Conservation (phyloP, 371 early-diverging fungal species). For the Fennellomyces sp. region DNA sequence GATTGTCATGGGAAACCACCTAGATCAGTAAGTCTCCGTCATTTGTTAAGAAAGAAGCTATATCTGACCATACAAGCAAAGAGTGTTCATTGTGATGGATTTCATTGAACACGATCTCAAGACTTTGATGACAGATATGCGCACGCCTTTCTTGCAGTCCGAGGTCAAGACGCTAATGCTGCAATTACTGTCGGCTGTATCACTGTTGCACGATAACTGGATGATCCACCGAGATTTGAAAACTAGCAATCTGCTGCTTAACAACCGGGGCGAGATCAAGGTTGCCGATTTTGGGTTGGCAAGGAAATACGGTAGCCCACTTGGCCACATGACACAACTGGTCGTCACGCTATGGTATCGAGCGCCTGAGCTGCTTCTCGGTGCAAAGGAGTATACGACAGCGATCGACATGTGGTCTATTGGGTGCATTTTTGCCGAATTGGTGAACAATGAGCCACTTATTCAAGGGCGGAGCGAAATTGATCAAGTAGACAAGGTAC, state of each 20-base stretch:
- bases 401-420: constrained; percentile 99
- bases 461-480: constrained; percentile 81
- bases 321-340: constrained; percentile 77
- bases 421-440: constrained; percentile 94
- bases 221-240: constrained; percentile 98
- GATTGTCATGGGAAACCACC: constrained; percentile 81
- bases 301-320: constrained; percentile 75
- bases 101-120: constrained; percentile 96
- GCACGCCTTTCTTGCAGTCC: constrained; percentile 76
- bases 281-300: constrained; percentile 91
- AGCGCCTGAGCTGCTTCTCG: constrained; percentile 98
- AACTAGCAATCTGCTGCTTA: constrained; percentile 93
- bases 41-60: neutral
- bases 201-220: constrained; percentile 94
- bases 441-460: constrained; percentile 75
- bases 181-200: constrained; percentile 86
- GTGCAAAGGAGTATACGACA: constrained; percentile 88
- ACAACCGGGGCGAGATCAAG: constrained; percentile 81
- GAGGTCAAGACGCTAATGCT: constrained; percentile 93
- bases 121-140: constrained; percentile 87
- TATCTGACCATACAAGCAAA: constrained; percentile 14
- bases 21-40: constrained; percentile 65
- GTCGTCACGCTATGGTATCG: constrained; percentile 97
- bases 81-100: constrained; percentile 97
- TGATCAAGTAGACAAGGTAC: constrained; percentile 77